Evolutionary conservation across 257 asterid genomes (phyloP), one percentile per base, ranked within the genome.

Genomic region (Salvia hispanica): DNA sequence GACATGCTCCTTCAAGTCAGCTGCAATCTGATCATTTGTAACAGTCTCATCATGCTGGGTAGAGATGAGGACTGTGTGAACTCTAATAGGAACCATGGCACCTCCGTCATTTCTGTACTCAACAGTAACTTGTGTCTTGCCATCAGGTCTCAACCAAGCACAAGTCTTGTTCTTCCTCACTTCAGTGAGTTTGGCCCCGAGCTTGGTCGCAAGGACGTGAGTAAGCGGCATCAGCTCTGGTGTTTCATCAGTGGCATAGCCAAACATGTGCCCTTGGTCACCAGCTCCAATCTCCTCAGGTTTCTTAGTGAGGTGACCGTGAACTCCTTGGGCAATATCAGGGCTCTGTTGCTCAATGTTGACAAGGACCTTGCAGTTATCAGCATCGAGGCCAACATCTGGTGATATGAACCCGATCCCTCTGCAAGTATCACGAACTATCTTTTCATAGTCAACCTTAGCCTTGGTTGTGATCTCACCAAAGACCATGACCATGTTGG

Each of bases 241-340:
- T 2, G 94, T 86, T 70, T 86, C 94, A 56, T 86, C 94, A 0
- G 94, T 84, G 54, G 94, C 94, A 62, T 86, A 86, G 9, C 94
- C 94, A 55, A 86, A 86, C 94, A 86, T 86, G 79, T 84, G 93
- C 6, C 93, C 93, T 43, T 86, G 94, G 72, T 84, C 94, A 21
- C 94, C 94, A 64, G 94, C 94, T 69, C 90, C 94, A 13, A 86
- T 82, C 6, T 86, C 88, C 64, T 86, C 90, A 0, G 94, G 94
- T 55, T 84, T 84, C 86, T 84, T 86, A 75, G 87, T 82, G 69
- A 84, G 80, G 60, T 86, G 85, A 31, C 94, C 94, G 44, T 84
- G 88, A 61, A 87, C 95, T 21, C 87, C 87, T 73, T 82, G 86
- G 25, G 95, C 91, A 72, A 87, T 87, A 57, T 84, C 89, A 7